A percentile compares a stretch with the other conserved stretches of the same genome.
Conservation (phyloP, 345 rosid species). For the Gossypium raimondii region DNA sequence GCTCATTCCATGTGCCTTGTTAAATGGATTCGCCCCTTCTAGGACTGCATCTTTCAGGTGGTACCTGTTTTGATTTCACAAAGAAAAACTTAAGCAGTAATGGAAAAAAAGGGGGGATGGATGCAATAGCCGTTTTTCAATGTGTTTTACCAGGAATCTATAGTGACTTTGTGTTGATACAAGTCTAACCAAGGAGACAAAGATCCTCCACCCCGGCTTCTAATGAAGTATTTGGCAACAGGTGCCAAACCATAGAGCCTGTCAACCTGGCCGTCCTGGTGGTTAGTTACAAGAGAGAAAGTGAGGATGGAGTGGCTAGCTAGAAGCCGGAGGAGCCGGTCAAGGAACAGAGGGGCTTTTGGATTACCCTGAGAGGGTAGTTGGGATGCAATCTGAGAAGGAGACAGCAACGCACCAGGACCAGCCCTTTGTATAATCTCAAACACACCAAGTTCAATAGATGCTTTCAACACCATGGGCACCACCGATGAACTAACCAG, state of each 20-base stretch:
- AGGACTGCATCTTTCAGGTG: slow-evolving; percentile 40
- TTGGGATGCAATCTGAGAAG: slow-evolving; percentile 30
- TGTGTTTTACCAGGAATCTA: slow-evolving; percentile 19
- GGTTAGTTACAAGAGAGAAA: slow-evolving; percentile 7
- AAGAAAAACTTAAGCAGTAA: not conserved
- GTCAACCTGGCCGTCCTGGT: not conserved
- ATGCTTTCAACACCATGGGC: slow-evolving; percentile 38
- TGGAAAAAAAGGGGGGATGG: not conserved
- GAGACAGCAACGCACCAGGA: slow-evolving; percentile 32
- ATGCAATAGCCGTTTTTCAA: not conserved
- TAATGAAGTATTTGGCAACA: slow-evolving; percentile 29
- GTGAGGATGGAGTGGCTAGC: slow-evolving; percentile 34
- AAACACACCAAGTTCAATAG: slow-evolving; percentile 34
- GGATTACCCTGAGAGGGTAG: slow-evolving; percentile 20
- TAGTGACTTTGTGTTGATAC: slow-evolving; percentile 23
- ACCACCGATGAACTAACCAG: slow-evolving; percentile 33
- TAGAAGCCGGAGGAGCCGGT: slow-evolving; percentile 39
- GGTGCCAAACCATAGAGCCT: slow-evolving; percentile 33
- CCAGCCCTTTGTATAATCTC: slow-evolving; percentile 31
- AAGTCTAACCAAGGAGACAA: slow-evolving; percentile 16
- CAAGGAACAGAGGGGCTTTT: slow-evolving; percentile 22
- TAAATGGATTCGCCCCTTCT: slow-evolving; percentile 44
- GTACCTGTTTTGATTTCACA: slow-evolving; percentile 22
- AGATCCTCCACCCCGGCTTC: slow-evolving; percentile 26
- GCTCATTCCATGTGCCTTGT: slow-evolving; percentile 32